Base-by-base conservation (phyloP, 768 basidiomycete genomes). In the Suillus variegatus region DNA sequence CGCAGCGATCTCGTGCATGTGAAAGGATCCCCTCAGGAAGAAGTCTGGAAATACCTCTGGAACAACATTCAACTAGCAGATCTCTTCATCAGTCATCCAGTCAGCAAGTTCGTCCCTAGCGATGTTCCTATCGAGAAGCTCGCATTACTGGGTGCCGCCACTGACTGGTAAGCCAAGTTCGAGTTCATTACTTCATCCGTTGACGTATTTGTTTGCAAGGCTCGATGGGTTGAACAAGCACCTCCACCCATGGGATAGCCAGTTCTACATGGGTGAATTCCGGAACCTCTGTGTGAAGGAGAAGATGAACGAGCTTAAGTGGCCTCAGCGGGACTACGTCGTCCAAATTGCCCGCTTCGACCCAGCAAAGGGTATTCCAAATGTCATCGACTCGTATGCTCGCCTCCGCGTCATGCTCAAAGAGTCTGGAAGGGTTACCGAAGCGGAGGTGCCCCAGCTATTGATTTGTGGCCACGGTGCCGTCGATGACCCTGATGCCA, bases 171-270 rank as follows among this genome's bases (percentile, higher is more conserved):
- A 73, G 4, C 61, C 66, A 6, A 69, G 62, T 3, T 70, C 70
- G 38, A 38, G 18, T 57, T 47, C 64, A 56, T 38, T 43, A 22
- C 10, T 60, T 18, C 46, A 20, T 25, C 64, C 60, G 32, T 60
- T 68, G n/a, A 61, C 60, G 63, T 38, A 32, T 60, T 44, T 47
- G 40, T 62, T 58, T 35, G 20, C 10, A 61, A 91, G 91, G 85
- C 88, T 98, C 64, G 96, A 98, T 77, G 96, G 96, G 44, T 82
- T 98, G 69, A 97, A 95, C 88, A 98, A 97, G 82, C 88, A 93
- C 6, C 85, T 95, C 66, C 80, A 80, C 72, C 77, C 83, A 46
- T 93, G 92, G 92, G 92, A 94, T 73, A 83, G 88, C n/a, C 87
- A 92, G 71, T 94, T 76, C 80, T 94, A 94, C 81, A 93, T 94